These are phyloP conservation scores for Plasmopara viticola DNA, from an alignment of 352 stramenopile species.

Conservation along the genomic window DNA sequence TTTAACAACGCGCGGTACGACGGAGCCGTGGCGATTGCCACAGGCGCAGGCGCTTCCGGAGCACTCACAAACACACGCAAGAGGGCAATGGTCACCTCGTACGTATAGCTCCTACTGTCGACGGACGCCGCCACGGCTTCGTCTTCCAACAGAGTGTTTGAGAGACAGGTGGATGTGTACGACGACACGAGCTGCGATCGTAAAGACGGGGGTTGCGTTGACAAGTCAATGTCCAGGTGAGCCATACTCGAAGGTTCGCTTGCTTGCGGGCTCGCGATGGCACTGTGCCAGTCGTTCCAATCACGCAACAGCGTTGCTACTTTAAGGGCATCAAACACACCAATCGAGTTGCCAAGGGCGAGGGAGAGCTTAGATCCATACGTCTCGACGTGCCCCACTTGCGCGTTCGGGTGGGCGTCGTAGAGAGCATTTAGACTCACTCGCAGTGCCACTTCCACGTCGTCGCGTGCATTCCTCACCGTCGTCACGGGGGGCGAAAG, in stretches of 20 bases:
- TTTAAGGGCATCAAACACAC: conserved; percentile 70
- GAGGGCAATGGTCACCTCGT: conserved; percentile 65
- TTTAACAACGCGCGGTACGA: conserved; percentile 73
- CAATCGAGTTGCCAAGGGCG: conserved; percentile 54
- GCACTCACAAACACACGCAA: conserved; percentile 71
- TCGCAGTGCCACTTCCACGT: conserved; percentile 24
- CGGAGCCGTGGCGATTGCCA: conserved; percentile 32
- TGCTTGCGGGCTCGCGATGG: conserved; percentile 33
- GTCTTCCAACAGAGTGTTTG: conserved; percentile 25
- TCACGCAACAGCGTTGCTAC: conserved; percentile 54
- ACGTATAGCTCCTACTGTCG: conserved; percentile 49
- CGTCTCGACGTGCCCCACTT: conserved; percentile 34
- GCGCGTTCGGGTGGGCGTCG: conserved; percentile 53
- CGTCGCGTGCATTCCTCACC: conserved; percentile 5
- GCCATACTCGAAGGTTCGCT: conserved; percentile 4
- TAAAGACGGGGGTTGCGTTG: conserved; percentile 12
- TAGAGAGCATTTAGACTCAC: conserved; percentile 70
- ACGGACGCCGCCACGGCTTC: conserved; percentile 8
- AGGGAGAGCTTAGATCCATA: conserved; percentile 74
- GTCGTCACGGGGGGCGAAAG: conserved; percentile 22
- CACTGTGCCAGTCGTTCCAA: conserved; percentile 50
- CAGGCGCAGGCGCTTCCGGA: conserved; percentile 26
- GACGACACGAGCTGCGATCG: conserved; percentile 26
- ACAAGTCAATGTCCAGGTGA: conserved; percentile 18
- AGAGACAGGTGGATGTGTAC: conserved; percentile 30